Evolutionary conservation across 2,329 filamentous ascomycete species (phyloP), one percentile per base, ranked within the genome.

Genomic region (Volutella citrinella): DNA sequence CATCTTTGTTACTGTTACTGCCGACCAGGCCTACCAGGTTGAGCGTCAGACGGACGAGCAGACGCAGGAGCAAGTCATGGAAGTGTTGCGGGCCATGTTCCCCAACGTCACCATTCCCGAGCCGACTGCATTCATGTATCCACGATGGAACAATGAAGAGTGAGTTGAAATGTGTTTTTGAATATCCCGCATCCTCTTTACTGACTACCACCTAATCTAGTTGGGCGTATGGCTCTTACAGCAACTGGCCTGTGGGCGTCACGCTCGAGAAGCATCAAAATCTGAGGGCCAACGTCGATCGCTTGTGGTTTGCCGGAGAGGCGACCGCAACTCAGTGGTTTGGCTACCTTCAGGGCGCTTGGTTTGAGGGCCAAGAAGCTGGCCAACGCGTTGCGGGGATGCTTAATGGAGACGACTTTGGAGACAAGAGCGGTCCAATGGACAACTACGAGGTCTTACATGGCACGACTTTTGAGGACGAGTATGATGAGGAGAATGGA

Each of bases 241-340:
- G 76, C 22, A 84, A 84, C 53, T 85, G 80, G 82, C 81, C 81
- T 0, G 61, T 71, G 0, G 75, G 75, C 1, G 77, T 78, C 26
- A 80, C 75, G 0, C 62, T 85, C 0, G 74, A 83, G 49, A 76
- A 70, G 61, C 81, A 85, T 44, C 74, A 84, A 51, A 84, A 85
- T 43, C 63, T 85, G 9, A 72, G 81, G 2, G 77, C 80, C n/a
- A 83, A 82, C 40, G 58, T 80, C 0, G 69, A 69, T 8, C 59
- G 76, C 1, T 54, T 85, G 4, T 83, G 72, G 63, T 85, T 82
- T 42, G 79, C 81, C 0, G 81, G 81, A 0, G 81, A 85, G 52
- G 75, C 74, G 3, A 82, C 72, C 1, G 80, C 73, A 25, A 68
- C 76, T 0, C 66, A 76, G 46, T 83, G 81, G 52, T 85, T 73